These are phyloP conservation scores for Liriodendron chinense DNA, from an alignment of 164 flowering plant species.

Conservation along the genomic window DNA sequence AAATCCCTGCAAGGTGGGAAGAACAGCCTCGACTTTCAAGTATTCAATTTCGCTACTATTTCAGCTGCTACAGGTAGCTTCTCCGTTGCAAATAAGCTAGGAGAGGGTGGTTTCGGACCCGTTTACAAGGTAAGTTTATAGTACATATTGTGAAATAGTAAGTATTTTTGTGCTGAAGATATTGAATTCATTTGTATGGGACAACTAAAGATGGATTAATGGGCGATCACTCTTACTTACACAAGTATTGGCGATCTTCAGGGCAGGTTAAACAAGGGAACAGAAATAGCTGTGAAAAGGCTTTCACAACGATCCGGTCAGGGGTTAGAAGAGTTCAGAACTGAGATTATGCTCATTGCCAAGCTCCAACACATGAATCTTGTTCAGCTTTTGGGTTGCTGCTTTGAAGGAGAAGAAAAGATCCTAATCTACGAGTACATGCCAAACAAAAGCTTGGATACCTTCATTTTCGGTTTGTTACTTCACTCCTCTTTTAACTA, in stretches of 20 bases:
- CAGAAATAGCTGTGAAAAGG: conserved; percentile 40
- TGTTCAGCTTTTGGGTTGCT: conserved; percentile 41
- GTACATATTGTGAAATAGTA: too few species aligned
- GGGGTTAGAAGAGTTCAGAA: conserved; percentile 39
- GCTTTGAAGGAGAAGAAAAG: conserved; percentile 33
- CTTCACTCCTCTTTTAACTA: background rate
- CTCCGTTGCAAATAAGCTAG: background rate
- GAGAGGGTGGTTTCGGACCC: conserved; percentile 9
- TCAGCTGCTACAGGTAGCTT: background rate
- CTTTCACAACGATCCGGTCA: conserved; percentile 35
- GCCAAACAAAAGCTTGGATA: conserved; percentile 48
- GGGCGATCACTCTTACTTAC: too few species aligned
- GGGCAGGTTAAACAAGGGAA: conserved; percentile 26
- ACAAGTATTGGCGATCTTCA: too few species aligned
- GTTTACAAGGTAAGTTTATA: too few species aligned
- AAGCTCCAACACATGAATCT: conserved; percentile 50
- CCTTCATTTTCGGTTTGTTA: conserved; percentile 34
- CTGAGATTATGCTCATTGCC: conserved; percentile 34
- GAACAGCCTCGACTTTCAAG: background rate
- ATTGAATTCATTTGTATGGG: too few species aligned
- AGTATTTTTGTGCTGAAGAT: too few species aligned
- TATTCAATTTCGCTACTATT: background rate
- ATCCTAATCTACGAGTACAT: conserved; percentile 49
- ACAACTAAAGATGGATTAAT: too few species aligned
- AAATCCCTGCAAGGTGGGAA: background rate